Evolutionary conservation across 2,329 filamentous ascomycete genomes (phyloP), one percentile per base, ranked within the genome.

Genomic region (Xylariaceae sp.): DNA sequence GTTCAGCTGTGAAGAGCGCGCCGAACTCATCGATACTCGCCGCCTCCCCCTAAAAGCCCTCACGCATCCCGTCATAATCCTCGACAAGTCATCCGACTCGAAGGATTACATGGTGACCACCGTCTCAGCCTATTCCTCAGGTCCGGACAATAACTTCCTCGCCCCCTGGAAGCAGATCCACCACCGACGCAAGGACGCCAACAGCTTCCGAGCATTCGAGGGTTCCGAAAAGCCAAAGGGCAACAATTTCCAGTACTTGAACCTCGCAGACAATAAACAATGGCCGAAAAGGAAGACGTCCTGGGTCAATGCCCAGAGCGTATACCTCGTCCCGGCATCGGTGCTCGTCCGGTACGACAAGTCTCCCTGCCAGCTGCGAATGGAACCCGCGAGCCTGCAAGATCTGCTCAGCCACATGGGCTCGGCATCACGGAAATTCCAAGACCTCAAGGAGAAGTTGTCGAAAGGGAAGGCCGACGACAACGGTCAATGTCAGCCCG

Each of bases 61-160:
- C 2, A 47, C 55, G 30, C 70, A 72, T 57, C 71, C 71, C 0
- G 68, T 69, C 47, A 69, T 73, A 43, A 64, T 73, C 46, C 60
- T 73, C 5, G 55, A 58, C 6, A 53, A 54, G 4, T 61, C 60
- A 1, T 7, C 41, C 0, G 46, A 62, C 35, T 50, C 45, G 3
- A 53, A 34, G 8, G 49, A 66, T 46, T 65, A 62, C 34, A 58
- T 69, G 2, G 53, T 72, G 47, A 67, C 64, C 0, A 67, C 69
- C 0, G 62, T 72, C 30, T 70, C 69, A 26, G 69, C 71, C 3
- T 73, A 70, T 55, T 35, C 48, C 7, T 67, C 65, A 1, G 55
- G 58, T 4, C 32, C 52, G 1, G 7, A 56, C 2, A 66, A 66
- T 34, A 32, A 57, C 39, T 62, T 63, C 40, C 57, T 62, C 0